Evolutionary conservation across 441 rosid species (phyloP).

Genomic region (Hypseocharis bilobata): DNA sequence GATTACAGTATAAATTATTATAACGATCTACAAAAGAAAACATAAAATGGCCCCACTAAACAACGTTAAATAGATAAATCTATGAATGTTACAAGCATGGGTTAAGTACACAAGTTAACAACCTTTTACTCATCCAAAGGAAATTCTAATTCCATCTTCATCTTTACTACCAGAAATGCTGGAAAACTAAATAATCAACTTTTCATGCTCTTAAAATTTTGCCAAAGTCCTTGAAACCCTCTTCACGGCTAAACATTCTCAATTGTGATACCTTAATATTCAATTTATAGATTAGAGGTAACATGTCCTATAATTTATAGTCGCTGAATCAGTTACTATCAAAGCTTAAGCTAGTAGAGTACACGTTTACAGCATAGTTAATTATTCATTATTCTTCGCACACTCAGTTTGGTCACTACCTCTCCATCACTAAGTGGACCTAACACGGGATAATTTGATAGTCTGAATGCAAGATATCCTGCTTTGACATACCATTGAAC

Average conservation of each 20-base stretch:
- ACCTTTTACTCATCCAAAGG: not conserved
- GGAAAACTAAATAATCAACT: not conserved
- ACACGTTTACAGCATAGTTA: not conserved
- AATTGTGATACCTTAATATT: no score
- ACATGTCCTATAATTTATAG: no score
- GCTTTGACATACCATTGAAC: not conserved
- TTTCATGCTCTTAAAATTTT: not conserved
- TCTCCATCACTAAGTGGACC: not conserved
- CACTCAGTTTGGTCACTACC: not conserved
- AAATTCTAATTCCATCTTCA: not conserved
- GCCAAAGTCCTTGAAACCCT: not conserved
- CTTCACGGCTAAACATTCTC: not conserved
- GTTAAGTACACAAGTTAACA: not conserved
- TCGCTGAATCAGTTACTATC: not conserved
- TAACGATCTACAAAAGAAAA: constrained; percentile 5
- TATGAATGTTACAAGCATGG: not conserved
- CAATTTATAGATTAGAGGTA: no score
- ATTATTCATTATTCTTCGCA: not conserved
- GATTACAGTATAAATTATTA: not conserved
- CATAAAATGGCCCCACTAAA: not conserved
- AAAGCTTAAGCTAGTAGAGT: not conserved
- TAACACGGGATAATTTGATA: not conserved
- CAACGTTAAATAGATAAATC: not conserved
- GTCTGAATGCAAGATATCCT: not conserved
- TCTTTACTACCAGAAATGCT: not conserved